Percentiles rank a stretch among this genome's conserved stretches.
These are phyloP conservation scores for Clausena lansium DNA, from an alignment of 345 rosid genomes.

Conservation along the genomic window DNA sequence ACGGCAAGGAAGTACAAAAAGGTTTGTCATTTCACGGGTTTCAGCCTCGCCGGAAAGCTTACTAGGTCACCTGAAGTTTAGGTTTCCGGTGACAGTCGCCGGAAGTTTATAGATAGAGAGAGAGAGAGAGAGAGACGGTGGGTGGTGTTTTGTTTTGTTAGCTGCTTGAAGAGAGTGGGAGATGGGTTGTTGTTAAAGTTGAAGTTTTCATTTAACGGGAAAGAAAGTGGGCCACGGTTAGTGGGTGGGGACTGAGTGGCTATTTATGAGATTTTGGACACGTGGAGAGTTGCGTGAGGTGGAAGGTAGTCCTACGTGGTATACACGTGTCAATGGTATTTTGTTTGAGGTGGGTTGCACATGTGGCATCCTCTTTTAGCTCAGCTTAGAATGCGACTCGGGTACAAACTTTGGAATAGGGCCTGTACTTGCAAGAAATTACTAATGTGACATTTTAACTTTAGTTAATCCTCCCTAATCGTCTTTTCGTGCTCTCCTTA, in stretches of 20 bases:
- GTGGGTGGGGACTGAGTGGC: slow-evolving; percentile 13
- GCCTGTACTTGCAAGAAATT: background rate
- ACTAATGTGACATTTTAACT: background rate
- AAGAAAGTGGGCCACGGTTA: background rate
- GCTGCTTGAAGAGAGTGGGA: background rate
- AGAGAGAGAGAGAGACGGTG: background rate
- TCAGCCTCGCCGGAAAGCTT: background rate
- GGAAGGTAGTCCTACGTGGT: slow-evolving; percentile 22
- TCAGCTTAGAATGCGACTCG: background rate
- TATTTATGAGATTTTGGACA: slow-evolving; percentile 17
- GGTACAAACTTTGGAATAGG: background rate
- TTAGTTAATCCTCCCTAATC: background rate
- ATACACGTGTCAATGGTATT: slow-evolving; percentile 8
- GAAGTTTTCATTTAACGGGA: slow-evolving; percentile 8
- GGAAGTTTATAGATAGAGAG: background rate
- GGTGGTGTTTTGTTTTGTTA: background rate
- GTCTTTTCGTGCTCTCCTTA: no score
- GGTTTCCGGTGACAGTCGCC: slow-evolving; percentile 13
- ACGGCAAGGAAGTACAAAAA: background rate
- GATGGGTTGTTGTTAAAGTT: background rate
- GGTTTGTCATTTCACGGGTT: background rate
- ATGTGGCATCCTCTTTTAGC: background rate
- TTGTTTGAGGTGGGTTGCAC: slow-evolving; percentile 10
- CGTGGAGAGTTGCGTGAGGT: slow-evolving; percentile 17
- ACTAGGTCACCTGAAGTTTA: background rate